Percentiles rank a stretch among this genome's conserved stretches.
phyloP scores from a whole-genome alignment of 352 stramenopile species.

The Phytopythium oedochilum region DNA sequence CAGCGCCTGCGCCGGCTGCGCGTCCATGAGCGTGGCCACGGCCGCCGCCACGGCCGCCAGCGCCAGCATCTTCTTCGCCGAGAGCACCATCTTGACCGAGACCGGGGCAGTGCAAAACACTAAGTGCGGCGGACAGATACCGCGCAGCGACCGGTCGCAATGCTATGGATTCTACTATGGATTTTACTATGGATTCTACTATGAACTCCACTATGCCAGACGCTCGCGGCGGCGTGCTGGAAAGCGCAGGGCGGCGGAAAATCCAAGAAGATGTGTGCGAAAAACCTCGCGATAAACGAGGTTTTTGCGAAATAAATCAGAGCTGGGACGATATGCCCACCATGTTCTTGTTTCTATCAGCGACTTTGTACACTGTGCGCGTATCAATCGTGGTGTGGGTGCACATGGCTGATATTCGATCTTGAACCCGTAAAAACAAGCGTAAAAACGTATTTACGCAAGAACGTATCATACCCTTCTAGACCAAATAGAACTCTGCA shows the following conservation, averaged over 20 bases:
- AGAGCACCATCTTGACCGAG: constrained; percentile 22
- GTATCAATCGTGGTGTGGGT: too few relatives aligned
- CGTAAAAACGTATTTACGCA: too few relatives aligned
- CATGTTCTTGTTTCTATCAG: too few relatives aligned
- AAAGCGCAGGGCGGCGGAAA: too few relatives aligned
- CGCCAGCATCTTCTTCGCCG: constrained; percentile 29
- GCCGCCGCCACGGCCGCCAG: constrained; percentile 23
- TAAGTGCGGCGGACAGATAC: neutral
- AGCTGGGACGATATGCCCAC: too few relatives aligned
- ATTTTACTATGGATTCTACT: constrained; percentile 1
- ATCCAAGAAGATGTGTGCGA: neutral
- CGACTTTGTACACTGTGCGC: too few relatives aligned
- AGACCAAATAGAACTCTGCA: too few relatives aligned
- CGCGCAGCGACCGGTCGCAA: neutral
- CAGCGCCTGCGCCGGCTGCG: constrained; percentile 13
- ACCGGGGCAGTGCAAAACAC: neutral
- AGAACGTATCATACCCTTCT: too few relatives aligned
- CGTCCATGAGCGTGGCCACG: constrained; percentile 15
- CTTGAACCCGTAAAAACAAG: too few relatives aligned
- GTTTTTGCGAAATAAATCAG: neutral
- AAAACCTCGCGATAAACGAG: neutral
- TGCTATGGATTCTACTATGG: constrained; percentile 1
- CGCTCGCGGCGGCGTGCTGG: too few relatives aligned
- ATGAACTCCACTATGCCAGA: too few relatives aligned
- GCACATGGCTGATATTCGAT: neutral